Percentiles rank a stretch among this genome's conserved stretches.
These are phyloP conservation scores for Xylaria sp. DNA, from an alignment of 2,329 filamentous ascomycete genomes.

Conservation along the genomic window DNA sequence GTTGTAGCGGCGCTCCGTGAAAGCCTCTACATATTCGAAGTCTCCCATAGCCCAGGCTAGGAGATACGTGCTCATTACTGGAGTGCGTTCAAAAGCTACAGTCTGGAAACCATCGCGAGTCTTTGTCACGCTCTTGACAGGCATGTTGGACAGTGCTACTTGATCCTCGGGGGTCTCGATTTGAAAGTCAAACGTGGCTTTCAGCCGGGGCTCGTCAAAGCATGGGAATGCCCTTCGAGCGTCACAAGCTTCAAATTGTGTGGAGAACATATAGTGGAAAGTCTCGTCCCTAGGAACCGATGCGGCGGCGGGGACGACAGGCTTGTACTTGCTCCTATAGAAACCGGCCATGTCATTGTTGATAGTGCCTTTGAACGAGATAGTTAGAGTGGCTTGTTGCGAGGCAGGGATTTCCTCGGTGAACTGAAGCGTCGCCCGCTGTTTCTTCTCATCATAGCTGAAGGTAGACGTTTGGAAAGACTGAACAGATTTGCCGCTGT, in stretches of 20 bases:
- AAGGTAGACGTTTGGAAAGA: conserved; percentile 72
- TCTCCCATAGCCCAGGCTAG: conserved; percentile 95
- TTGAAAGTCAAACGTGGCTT: conserved; percentile 93
- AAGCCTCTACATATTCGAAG: conserved; percentile 94
- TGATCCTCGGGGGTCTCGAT: conserved; percentile 91
- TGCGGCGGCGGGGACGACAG: conserved; percentile 73
- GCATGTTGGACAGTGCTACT: conserved; percentile 95
- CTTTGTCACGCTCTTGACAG: conserved; percentile 75
- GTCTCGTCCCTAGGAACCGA: conserved; percentile 80
- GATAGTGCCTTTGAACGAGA: conserved; percentile 82
- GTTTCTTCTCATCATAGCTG: conserved; percentile 82
- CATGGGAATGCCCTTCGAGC: conserved; percentile 95
- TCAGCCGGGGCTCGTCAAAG: conserved; percentile 97
- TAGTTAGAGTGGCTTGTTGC: conserved; percentile 71
- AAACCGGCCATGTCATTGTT: conserved; percentile 95
- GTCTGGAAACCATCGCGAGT: conserved; percentile 72
- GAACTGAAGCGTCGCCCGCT: conserved; percentile 84
- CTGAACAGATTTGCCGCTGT: conserved; percentile 66
- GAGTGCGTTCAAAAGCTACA: conserved; percentile 84
- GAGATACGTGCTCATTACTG: conserved; percentile 91
- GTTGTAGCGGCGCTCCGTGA: conserved; percentile 89
- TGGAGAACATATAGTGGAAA: conserved; percentile 84
- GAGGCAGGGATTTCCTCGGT: conserved; percentile 73
- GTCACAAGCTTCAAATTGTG: conserved; percentile 97
- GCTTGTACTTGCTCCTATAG: conserved; percentile 94